Evolutionary conservation across 2,329 filamentous ascomycete species (phyloP).

Genomic region (Epichloe typhina): DNA sequence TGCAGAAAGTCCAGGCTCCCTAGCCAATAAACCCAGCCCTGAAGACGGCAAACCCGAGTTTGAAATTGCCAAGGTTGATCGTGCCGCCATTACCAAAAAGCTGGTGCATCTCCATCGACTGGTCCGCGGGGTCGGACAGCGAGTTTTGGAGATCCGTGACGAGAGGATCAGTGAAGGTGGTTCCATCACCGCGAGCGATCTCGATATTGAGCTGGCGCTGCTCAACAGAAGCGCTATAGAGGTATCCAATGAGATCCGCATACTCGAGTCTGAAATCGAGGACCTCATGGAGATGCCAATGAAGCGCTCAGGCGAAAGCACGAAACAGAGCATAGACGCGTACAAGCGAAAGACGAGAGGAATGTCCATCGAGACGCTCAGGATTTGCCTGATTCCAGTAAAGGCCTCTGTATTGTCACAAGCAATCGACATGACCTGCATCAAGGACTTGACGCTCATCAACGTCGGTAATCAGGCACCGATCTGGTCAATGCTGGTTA

Average conservation of each 20-base stretch:
- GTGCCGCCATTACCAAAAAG: slow-evolving; percentile 1
- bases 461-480: slow-evolving; percentile 49
- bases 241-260: slow-evolving; percentile 6
- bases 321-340: slow-evolving; percentile 25
- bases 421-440: slow-evolving; percentile 41
- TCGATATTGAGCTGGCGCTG: slow-evolving; percentile 20
- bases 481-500: slow-evolving; percentile 44
- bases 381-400: slow-evolving; percentile 45
- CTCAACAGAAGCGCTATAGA: slow-evolving; percentile 6
- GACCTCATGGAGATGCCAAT: not conserved
- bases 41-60: not conserved
- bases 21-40: not conserved
- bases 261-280: slow-evolving; percentile 6
- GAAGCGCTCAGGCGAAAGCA: slow-evolving; percentile 5
- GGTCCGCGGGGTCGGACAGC: slow-evolving; percentile 1
- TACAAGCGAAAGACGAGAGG: slow-evolving; percentile 48
- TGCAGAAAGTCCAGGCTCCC: not conserved
- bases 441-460: slow-evolving; percentile 46
- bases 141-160: slow-evolving; percentile 4
- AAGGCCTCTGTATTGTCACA: slow-evolving; percentile 42
- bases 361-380: slow-evolving; percentile 39
- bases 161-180: not conserved
- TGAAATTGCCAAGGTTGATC: not conserved
- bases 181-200: not conserved
- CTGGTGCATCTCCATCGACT: slow-evolving; percentile 3